A percentile compares a stretch with the other conserved stretches of the same genome.
phyloP scores from a whole-genome alignment of 1,284 basidiomycete genomes.

The Meira miltonrushii region DNA sequence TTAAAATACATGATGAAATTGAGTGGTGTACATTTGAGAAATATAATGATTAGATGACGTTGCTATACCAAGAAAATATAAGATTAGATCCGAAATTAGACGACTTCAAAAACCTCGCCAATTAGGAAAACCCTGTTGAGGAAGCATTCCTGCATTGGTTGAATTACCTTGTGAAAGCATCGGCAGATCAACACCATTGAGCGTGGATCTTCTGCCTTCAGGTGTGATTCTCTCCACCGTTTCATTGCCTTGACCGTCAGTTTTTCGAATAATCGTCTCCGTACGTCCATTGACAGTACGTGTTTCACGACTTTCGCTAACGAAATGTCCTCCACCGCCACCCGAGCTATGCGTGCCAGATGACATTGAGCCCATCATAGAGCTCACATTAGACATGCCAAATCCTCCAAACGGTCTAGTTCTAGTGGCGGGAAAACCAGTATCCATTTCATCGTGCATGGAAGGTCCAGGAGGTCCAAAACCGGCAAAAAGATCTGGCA shows the following conservation, averaged over 20 bases:
- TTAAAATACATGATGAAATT: no score
- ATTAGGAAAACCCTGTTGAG: no score
- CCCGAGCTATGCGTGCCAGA: background rate
- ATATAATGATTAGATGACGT: no score
- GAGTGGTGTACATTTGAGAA: no score
- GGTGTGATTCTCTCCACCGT: background rate
- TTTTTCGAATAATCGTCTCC: background rate
- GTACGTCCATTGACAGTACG: slow-evolving; percentile 9
- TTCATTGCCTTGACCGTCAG: slow-evolving; percentile 5
- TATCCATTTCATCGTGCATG: background rate
- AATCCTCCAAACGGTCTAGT: background rate
- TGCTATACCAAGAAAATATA: no score
- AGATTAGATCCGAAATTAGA: no score
- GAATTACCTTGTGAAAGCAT: background rate
- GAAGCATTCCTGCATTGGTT: no score
- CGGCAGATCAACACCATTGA: slow-evolving; percentile 2
- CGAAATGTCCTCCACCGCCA: background rate
- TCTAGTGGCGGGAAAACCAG: background rate
- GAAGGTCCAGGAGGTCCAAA: slow-evolving; percentile 2
- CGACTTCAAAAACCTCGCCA: no score
- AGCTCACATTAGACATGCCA: background rate
- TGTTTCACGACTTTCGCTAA: slow-evolving; percentile 2
- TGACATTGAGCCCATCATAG: background rate
- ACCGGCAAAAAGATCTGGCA: background rate
- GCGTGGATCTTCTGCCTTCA: background rate